A percentile compares a stretch with the other conserved stretches of the same genome.
phyloP scores from a whole-genome alignment of 331 rosid species.

The Stylosanthes scabra region DNA sequence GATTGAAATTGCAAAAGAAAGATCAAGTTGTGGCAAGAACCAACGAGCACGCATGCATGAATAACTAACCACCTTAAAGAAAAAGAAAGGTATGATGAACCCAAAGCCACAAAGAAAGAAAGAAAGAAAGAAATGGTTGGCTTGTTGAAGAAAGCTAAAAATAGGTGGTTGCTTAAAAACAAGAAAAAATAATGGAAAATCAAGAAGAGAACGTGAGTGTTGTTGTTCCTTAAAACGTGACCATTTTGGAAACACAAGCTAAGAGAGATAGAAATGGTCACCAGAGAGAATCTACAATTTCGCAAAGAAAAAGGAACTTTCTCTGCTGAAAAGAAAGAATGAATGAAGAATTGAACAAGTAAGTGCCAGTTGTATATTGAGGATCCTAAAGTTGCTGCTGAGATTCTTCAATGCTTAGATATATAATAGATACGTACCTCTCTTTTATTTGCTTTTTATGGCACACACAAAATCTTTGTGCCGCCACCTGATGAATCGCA shows the following conservation, averaged over 20 bases:
- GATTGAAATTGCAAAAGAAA: constrained; percentile 21
- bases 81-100: not conserved
- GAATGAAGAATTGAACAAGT: constrained; percentile 24
- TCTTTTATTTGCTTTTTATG: not conserved
- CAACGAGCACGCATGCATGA: constrained; percentile 18
- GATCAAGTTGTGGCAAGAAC: constrained; percentile 45
- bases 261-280: constrained; percentile 26
- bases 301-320: constrained; percentile 26
- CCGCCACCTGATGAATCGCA: not conserved
- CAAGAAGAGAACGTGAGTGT: not conserved
- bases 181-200: constrained; percentile 1
- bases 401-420: not conserved
- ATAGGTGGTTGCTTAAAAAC: not conserved
- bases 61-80: not conserved
- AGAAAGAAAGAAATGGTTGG: not conserved
- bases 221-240: too few relatives aligned
- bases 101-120: not conserved
- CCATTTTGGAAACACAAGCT: constrained; percentile 5
- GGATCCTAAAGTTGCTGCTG: constrained; percentile 1
- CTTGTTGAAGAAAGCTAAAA: not conserved
- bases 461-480: not conserved
- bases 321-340: not conserved
- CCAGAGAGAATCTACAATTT: constrained; percentile 31
- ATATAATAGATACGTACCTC: not conserved
- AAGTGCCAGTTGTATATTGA: constrained; percentile 33